Evolutionary conservation across 176 grass and related monocot genomes (phyloP), one percentile per base, ranked within the genome.

Genomic region (Elaeis guineensis): DNA sequence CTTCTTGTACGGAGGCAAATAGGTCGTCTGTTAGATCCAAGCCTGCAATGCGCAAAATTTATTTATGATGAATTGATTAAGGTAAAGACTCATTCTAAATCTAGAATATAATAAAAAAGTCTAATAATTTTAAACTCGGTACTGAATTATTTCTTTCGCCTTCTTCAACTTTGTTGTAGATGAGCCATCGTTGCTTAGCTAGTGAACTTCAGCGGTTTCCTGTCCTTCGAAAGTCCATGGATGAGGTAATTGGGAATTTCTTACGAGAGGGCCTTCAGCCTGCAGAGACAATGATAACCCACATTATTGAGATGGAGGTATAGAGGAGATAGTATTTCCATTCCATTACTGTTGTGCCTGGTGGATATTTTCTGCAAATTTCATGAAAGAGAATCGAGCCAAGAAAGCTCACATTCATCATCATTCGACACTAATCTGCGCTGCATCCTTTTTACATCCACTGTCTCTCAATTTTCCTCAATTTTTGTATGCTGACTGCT

Each of bases 231-330:
- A 90, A 62, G 32, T 26, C 75, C 74, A 89, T 97, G 81, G 68
- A 81, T 83, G 92, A 91, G 54, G 82, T 81, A 4, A 89, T 89
- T 48, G 75, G 81, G 65, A 91, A 82, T 67, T 97, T 97, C 57
- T 74, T 97, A 66, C 80, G 92, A 83, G 92, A 97, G 52, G 81
- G 87, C 48, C 87, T 97, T 65, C 73, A 70, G 76, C 92, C 92
- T 23, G 84, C 84, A 1, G 92, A 97, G 64, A 85, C 73, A 62
- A 91, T 97, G 92, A 97, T 97, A 82, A 85, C 78, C 66, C 92
- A 97, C 63, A 82, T 97, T 16, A 97, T 97, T 66, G 79, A 91
- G 65, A 91, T 97, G 92, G 84, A 97, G 92, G 92, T 81, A 82
- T 18, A 61, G 70, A 61, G 11, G 6, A 44, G 35, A 44, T 44